Conservation (phyloP, 1,284 basidiomycete genomes). For the Ustilago shanxiensis region DNA sequence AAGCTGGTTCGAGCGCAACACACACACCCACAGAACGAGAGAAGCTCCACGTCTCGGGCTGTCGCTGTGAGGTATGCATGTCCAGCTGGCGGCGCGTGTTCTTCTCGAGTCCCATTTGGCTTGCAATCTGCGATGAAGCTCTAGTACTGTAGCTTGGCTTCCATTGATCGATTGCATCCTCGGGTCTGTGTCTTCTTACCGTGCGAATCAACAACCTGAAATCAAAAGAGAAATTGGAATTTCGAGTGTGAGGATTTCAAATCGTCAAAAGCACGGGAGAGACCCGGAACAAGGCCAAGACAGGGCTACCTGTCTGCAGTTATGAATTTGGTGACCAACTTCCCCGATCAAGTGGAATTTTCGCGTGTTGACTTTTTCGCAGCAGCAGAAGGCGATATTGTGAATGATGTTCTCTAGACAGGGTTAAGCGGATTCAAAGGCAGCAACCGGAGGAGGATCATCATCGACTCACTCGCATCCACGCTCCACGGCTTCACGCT, state of each 20-base stretch:
- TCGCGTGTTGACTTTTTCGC: conserved; percentile 16
- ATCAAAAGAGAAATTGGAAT: neutral
- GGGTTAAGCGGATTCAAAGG: neutral
- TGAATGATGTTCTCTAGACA: neutral
- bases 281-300: conserved; percentile 7
- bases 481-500: conserved; percentile 12
- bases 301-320: conserved; percentile 3
- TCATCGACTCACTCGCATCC: neutral
- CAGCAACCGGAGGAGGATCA: conserved; percentile 11
- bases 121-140: conserved; percentile 13
- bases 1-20: conserved; percentile 47
- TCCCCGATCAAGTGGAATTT: conserved; percentile 30
- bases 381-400: conserved; percentile 29
- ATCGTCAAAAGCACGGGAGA: conserved; percentile 18
- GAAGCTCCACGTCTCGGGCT: conserved; percentile 42
- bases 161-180: conserved; percentile 19
- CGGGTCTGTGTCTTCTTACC: conserved; percentile 13
- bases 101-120: neutral
- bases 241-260: conserved; percentile 13
- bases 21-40: too few relatives aligned
- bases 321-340: neutral
- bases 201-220: conserved; percentile 22
- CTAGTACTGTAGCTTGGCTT: neutral
- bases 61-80: neutral
- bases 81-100: conserved; percentile 23